Base-by-base conservation (phyloP, 768 basidiomycete genomes). In the Gymnopilus junonius region DNA sequence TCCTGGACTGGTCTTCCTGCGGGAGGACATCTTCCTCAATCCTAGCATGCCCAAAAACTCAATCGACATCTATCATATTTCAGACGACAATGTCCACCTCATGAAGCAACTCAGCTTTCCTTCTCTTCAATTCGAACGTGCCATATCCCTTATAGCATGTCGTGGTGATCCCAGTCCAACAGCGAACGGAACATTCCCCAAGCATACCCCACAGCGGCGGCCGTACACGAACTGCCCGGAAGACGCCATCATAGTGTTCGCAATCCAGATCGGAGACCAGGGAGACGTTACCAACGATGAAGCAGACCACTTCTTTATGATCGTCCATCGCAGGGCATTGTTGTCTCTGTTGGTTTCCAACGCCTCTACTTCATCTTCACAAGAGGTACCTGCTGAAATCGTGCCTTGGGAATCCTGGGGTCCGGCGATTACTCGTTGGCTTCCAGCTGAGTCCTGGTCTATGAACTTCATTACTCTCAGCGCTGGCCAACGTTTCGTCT, bases 1-100 rank as follows among this genome's bases (percentile, higher is more conserved):
- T 29, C 25, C 37, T 11, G 67, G 67, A 6, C 51, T 66, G 2
- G 55, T 62, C 27, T 69, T 66, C 63, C 61, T 69, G 3, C 55
- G 57, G 1, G 67, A 69, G 25, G 65, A 64, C 23, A 17, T 69
- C 15, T 45, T 69, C 12, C 32, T 66, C 17, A 59, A 55, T 15
- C 67, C 67, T 3, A 34, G 56, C 37, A 53, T 42, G 20, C 8
- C 7, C 8, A 31, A 23, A 32, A 35, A 45, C 39, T 4, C 34
- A 10, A 39, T 55, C 25, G 23, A 55, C 25, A 34, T 55, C 20
- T 55, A 37, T 21, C 54, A 39, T 25, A 55, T 55, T 8, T 25
- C 54, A 15, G 21, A 23, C 11, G 15, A 25, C 7, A 10, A 11
- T 25, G 54, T 55, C 17, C 4, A 17, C 23, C 54, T 55, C 7